Evolutionary conservation across 2,329 filamentous ascomycete species (phyloP), one percentile per base, ranked within the genome.

Genomic region (Ceratocystiopsis minuta): DNA sequence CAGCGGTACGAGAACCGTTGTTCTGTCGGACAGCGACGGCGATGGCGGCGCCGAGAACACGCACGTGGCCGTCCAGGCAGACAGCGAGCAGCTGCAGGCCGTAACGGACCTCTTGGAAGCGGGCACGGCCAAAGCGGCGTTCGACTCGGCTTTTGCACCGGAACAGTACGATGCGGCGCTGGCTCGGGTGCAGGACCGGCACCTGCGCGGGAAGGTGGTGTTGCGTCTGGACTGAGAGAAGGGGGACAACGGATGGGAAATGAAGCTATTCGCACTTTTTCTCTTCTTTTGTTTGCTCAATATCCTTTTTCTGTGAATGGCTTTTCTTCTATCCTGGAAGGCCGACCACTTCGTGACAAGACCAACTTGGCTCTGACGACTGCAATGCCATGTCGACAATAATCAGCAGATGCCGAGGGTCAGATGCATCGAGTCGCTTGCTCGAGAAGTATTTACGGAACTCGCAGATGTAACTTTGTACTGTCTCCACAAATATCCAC

Each of bases 131-230:
- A 44, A 42, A 35, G 43, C 45, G 24, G 37, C 34, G 16, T 45
- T 47, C 31, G 47, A 48, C 39, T 49, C 45, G 11, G 44, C 46
- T 7, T 50, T 43, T 31, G 42, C 16, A 28, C 42, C 49, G 17
- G 44, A 46, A 14, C 45, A 49, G 41, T 45, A 45, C 41, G 44
- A 49, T 12, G 44, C 38, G 3, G 49, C 49, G 12, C 37, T 50
- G 33, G 43, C 16, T 3, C 46, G 44, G 16, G 43, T 34, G 4
- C 17, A 47, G 35, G 43, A 43, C 33, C 20, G 45, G 12, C 44
- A 45, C 20, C 42, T 40, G 14, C 45, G 47, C 6, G 47, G 49
- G 6, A 50, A 49, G 31, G 49, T 49, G 3, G 47, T 50, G 4
- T 31, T 50, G 37, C 42, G 40, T 16, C 24, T 49, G 37, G 44